These are phyloP conservation scores for Yarrowia osloensis DNA, from an alignment of 805 yeast genomes.

Conservation along the genomic window DNA sequence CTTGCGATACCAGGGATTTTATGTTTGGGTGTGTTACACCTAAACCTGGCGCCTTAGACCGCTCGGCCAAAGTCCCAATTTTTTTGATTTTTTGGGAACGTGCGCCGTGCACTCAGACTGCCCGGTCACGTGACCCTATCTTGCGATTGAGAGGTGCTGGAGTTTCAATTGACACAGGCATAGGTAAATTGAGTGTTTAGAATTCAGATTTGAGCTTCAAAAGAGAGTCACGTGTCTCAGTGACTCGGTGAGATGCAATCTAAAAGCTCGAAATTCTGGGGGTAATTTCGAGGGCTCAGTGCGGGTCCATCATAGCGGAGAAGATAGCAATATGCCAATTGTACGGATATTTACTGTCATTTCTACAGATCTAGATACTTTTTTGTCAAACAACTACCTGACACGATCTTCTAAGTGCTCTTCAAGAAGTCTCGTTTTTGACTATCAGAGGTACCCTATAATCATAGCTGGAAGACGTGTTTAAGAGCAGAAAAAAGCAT, in stretches of 20 bases:
- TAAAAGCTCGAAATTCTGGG: not conserved
- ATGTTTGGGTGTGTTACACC: conserved; percentile 28
- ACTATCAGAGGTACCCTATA: no score
- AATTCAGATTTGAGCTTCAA: not conserved
- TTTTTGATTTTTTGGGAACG: not conserved
- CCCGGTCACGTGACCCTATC: conserved; percentile 3
- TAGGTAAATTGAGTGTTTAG: not conserved
- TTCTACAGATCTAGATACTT: no score
- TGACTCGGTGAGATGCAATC: not conserved
- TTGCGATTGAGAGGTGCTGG: not conserved
- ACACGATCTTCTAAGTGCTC: no score
- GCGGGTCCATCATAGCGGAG: no score
- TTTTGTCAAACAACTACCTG: no score
- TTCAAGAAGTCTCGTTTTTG: no score
- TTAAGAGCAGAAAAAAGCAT: no score
- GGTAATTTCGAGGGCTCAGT: no score
- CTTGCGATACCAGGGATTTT: conserved; percentile 30
- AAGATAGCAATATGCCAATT: no score
- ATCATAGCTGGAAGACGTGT: no score
- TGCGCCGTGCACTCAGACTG: not conserved
- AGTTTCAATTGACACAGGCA: accelerated
- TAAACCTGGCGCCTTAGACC: conserved; percentile 32
- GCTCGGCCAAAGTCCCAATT: conserved; percentile 31
- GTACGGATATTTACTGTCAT: no score
- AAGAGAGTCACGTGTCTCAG: not conserved